Evolutionary conservation across 2,329 filamentous ascomycete genomes (phyloP).

Genomic region (Fusarium euwallaceae): DNA sequence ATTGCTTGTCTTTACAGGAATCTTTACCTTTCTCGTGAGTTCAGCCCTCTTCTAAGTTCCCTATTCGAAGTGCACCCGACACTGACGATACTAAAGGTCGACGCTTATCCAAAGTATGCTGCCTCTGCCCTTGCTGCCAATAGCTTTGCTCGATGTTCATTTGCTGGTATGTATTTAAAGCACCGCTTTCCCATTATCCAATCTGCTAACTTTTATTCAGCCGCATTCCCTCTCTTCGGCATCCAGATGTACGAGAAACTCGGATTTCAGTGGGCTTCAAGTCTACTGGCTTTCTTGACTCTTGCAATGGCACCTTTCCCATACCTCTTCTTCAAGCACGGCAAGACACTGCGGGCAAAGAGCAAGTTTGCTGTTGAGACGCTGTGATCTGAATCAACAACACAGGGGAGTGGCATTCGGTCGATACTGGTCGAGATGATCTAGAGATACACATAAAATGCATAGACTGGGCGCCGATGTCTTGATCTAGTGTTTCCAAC

Average conservation of each 20-base stretch:
- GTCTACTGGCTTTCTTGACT: conserved; percentile 35
- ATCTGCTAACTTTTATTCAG: neutral
- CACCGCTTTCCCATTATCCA: fast-evolving
- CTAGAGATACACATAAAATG: neutral
- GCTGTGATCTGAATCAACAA: neutral
- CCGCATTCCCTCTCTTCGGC: conserved; percentile 28
- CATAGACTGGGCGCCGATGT: neutral
- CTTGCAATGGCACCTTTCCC: conserved; percentile 37
- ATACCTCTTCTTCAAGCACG: conserved; percentile 39
- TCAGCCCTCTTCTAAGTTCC: too few species aligned
- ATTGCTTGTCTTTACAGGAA: conserved; percentile 25
- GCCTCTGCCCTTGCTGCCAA: conserved; percentile 42
- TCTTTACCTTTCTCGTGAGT: conserved; percentile 37
- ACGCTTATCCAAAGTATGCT: conserved; percentile 36
- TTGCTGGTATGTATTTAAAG: conserved; percentile 22
- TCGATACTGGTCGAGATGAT: neutral
- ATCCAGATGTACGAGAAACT: conserved; percentile 40
- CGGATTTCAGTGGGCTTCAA: conserved; percentile 37
- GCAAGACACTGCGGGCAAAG: conserved; percentile 29
- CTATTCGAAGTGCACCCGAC: fast-evolving
- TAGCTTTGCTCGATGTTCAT: conserved; percentile 34
- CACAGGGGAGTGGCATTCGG: too few species aligned
- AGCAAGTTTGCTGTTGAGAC: conserved; percentile 29
- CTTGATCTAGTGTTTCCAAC: neutral
- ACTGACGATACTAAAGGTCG: conserved; percentile 10